Conservation (phyloP, 371 early-diverging fungal genomes). For the Syncephalis plumigaleata region DNA sequence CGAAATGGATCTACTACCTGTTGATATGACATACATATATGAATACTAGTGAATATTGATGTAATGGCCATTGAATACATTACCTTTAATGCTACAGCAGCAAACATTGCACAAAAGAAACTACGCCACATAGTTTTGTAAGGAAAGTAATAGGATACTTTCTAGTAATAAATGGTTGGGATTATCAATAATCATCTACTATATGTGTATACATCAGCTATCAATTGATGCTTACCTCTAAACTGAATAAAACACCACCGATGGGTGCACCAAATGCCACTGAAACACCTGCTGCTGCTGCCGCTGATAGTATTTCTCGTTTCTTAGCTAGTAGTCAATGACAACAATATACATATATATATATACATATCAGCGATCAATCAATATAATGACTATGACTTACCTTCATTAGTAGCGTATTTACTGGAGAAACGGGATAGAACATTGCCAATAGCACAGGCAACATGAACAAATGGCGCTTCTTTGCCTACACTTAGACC, state of each 20-base stretch:
- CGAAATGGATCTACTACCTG: conserved; percentile 57
- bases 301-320: conserved; percentile 65
- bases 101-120: conserved; percentile 64
- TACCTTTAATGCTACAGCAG: conserved; percentile 48
- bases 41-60: background rate
- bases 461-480: conserved; percentile 67
- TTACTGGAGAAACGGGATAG: conserved; percentile 50
- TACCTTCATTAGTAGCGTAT: conserved; percentile 45
- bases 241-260: conserved; percentile 69
- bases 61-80: background rate
- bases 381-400: background rate
- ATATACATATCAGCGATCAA: no score
- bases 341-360: background rate
- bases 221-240: no score
- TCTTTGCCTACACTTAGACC: conserved; percentile 67
- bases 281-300: conserved; percentile 66
- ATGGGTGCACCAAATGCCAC: conserved; percentile 78
- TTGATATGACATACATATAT: background rate
- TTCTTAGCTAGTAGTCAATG: conserved; percentile 25
- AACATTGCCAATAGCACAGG: conserved; percentile 63
- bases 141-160: conserved; percentile 72
- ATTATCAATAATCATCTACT: background rate
- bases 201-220: no score
- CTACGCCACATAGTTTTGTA: conserved; percentile 68
- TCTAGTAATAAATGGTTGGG: conserved; percentile 11